phyloP scores from a whole-genome alignment of 2,329 filamentous ascomycete species.

The Botrytis hyacinthi region DNA sequence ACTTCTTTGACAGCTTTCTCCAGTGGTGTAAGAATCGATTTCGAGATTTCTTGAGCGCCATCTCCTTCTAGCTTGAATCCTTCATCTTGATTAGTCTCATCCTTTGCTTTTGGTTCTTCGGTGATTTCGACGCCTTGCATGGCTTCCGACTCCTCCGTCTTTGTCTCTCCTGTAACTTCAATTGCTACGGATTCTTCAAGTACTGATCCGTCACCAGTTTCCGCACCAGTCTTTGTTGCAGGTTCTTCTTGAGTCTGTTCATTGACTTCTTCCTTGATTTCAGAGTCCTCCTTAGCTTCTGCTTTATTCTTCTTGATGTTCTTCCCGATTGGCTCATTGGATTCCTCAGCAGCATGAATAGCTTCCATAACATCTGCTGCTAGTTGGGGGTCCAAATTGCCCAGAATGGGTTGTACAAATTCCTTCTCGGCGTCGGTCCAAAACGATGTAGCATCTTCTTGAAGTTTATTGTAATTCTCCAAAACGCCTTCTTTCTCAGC shows the following conservation, averaged over 20 bases:
- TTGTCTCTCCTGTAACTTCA: background rate
- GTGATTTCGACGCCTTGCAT: constrained; percentile 8
- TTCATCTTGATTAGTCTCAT: background rate
- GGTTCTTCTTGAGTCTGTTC: constrained; percentile 14
- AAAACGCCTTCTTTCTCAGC: constrained; percentile 71
- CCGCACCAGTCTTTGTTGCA: background rate
- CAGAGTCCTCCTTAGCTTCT: background rate
- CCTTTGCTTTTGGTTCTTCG: background rate
- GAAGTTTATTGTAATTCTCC: constrained; percentile 64
- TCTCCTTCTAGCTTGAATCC: constrained; percentile 15
- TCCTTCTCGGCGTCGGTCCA: constrained; percentile 82
- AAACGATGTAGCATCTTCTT: constrained; percentile 76
- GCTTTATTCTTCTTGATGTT: constrained; percentile 16
- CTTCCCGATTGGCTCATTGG: constrained; percentile 23
- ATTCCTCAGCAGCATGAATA: constrained; percentile 47
- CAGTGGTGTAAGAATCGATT: constrained; percentile 45
- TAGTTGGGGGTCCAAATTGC: constrained; percentile 61
- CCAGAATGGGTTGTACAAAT: constrained; percentile 69
- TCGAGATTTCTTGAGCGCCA: constrained; percentile 21
- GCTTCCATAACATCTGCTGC: constrained; percentile 61
- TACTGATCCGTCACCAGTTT: background rate
- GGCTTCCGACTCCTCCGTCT: background rate
- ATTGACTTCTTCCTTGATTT: background rate
- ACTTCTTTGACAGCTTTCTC: constrained; percentile 68
- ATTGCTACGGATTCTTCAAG: background rate